Base-by-base conservation (phyloP, 176 grass and related monocot species). In the Musa beccarii region DNA sequence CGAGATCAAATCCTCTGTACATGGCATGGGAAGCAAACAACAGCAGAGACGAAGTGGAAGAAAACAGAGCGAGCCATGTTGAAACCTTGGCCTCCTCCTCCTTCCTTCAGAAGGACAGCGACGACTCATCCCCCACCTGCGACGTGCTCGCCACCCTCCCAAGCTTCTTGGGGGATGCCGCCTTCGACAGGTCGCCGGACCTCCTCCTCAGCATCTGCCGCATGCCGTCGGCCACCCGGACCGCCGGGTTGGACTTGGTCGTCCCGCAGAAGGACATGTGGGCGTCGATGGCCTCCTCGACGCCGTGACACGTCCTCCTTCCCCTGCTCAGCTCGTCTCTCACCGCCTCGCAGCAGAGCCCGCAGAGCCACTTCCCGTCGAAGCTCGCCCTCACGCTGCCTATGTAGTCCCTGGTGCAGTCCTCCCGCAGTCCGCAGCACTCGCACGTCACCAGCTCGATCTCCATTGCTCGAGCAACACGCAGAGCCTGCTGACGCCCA, bases 351-450 rank as follows among this genome's bases (percentile, higher is more conserved):
- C 83, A 84, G 75, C 94, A 93, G 7, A 97, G 86, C 2, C 94
- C 94, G 65, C 90, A 93, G 21, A 97, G 81, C 94, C 88, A 97
- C 80, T 81, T 67, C 1, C 94, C 93, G 0, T 80, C 77, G 70
- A 89, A 93, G 74, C 78, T 77, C 8, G 53, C 85, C 66, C 83
- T 74, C 57, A 93, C 90, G 17, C 76, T 71, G 69, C 55, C 54
- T 49, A 89, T 70, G 78, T 97, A 97, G 53, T 89, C 90, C 20
- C 71, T 81, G 4, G 94, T 91, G 82, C 90, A 97, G 74, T 97
- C 93, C 83, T 97, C 93, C 74, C 75, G 66, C 62, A 97, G 57
- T 2, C 90, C 90, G 80, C 90, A 97, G 55, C 94, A 97, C 72
- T 78, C 94, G 74, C 90, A 93, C 81, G 80, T 83, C 28, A 81